Conservation (phyloP, 192 early-diverging fungal species). For the Backusella sp. region DNA sequence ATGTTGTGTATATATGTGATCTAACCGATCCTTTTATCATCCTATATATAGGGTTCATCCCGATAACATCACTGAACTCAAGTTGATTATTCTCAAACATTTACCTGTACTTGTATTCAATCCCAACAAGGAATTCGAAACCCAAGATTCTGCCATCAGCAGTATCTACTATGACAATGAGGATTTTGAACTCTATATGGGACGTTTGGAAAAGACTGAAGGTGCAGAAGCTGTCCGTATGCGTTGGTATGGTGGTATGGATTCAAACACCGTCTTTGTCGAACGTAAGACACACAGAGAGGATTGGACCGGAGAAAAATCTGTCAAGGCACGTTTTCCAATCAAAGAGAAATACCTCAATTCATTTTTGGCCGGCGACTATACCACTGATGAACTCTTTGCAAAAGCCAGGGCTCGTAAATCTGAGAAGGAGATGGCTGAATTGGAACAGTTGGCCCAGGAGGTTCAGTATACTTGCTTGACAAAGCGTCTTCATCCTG, state of each 20-base stretch:
- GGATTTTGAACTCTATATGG: conserved; percentile 89
- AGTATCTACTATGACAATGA: conserved; percentile 98
- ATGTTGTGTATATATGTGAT: background rate
- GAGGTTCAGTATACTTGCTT: conserved; percentile 76
- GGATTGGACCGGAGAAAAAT: conserved; percentile 96
- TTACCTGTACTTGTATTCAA: conserved; percentile 94
- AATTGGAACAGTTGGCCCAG: conserved; percentile 65
- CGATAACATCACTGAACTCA: conserved; percentile 96
- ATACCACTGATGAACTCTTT: conserved; percentile 78
- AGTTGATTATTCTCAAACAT: conserved; percentile 89
- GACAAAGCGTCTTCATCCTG: conserved; percentile 76
- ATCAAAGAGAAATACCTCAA: conserved; percentile 98
- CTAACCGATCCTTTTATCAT: background rate
- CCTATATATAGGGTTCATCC: conserved; percentile 69
- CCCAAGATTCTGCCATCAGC: conserved; percentile 88
- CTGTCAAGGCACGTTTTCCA: conserved; percentile 92
- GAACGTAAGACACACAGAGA: conserved; percentile 98
- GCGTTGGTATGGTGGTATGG: conserved; percentile 96
- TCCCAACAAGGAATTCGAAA: conserved; percentile 68
- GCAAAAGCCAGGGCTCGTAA: conserved; percentile 79
- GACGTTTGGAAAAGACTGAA: conserved; percentile 88
- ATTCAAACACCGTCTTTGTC: conserved; percentile 85
- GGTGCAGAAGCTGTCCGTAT: conserved; percentile 93
- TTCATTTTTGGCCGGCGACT: conserved; percentile 76
- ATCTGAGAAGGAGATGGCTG: conserved; percentile 81